Base-by-base conservation (phyloP, 1,284 basidiomycete genomes). In the Pyrrhoderma lamaoense region DNA sequence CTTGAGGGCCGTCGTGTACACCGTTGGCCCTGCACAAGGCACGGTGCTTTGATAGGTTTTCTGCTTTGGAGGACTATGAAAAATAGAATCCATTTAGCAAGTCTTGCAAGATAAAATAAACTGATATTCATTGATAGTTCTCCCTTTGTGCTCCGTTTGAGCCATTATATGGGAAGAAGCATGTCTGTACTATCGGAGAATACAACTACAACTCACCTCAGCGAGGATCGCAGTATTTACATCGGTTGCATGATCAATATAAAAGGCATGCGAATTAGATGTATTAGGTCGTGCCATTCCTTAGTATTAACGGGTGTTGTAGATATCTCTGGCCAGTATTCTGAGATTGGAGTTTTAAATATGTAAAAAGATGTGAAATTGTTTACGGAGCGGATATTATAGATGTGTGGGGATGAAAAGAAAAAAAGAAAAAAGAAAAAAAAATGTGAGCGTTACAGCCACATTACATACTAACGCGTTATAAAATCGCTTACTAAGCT, bases 11-110 rank as follows among this genome's bases (percentile, higher is more conserved):
- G 2, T 45, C 42, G 8, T 37, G 13, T n/a, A 50, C 25, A 23
- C 52, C 52, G 35, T 50, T 22, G 45, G 49, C 47, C 22, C 42
- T 42, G 22, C 52, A 54, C 2, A 46, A 25, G n/a, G n/a, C 19
- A 8, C 52, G 42, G 37, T 54, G 45, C 19, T 45, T 43, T 5
- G 47, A 40, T 9, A 22, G 8, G 8, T 25, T 42, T 16, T 46
- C 42, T 14, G 52, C 14, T 8, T 39, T 16, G n/a, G 44, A 23
- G 27, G 47, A 45, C 52, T 54, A 37, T 16, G 1, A 16, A 27
- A 36, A n/a, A n/a, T n/a, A n/a, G n/a, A n/a, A n/a, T n/a, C n/a
- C n/a, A n/a, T n/a, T n/a, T n/a, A n/a, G n/a, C 35, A 16, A 37
- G 35, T 37, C 35, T 16, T 16, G 35, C 35, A 16, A 37, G 35